phyloP scores from a whole-genome alignment of 139 green algal genomes.

The Chlamydomonas eustigma region DNA sequence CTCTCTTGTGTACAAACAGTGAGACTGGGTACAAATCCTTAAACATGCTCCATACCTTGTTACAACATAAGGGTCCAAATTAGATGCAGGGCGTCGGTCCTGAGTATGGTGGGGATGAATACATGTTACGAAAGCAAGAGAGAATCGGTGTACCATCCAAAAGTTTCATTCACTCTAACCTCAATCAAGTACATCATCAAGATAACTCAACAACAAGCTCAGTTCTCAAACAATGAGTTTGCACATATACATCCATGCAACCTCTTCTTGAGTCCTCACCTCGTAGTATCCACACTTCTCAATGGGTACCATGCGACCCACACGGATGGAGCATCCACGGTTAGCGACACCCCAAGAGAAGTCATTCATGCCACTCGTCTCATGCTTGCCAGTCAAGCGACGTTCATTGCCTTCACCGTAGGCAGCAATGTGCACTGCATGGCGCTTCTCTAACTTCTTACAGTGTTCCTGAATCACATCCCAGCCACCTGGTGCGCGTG shows the following conservation, averaged over 20 bases:
- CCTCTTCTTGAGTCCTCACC: conserved; percentile 25
- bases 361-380: conserved; percentile 90
- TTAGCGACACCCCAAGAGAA: conserved; percentile 98
- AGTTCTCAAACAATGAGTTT: background rate
- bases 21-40: too few species aligned
- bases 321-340: conserved; percentile 90
- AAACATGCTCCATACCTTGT: too few species aligned
- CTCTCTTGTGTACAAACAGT: too few species aligned
- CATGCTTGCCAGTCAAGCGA: conserved; percentile 90
- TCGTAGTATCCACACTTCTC: conserved; percentile 97
- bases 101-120: conserved; percentile 65
- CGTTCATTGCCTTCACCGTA: conserved; percentile 89
- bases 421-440: conserved; percentile 49
- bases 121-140: conserved; percentile 79
- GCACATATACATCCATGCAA: background rate
- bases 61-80: conserved; percentile 90
- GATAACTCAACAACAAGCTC: background rate
- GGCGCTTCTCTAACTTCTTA: conserved; percentile 83
- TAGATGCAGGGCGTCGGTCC: conserved; percentile 91
- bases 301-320: conserved; percentile 65
- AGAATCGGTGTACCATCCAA: background rate
- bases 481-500: conserved; percentile 70
- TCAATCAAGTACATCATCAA: background rate
- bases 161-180: background rate
- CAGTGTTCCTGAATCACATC: conserved; percentile 79